Conservation (phyloP, 306 rosid genomes). For the Dalbergia cochinchinensis region DNA sequence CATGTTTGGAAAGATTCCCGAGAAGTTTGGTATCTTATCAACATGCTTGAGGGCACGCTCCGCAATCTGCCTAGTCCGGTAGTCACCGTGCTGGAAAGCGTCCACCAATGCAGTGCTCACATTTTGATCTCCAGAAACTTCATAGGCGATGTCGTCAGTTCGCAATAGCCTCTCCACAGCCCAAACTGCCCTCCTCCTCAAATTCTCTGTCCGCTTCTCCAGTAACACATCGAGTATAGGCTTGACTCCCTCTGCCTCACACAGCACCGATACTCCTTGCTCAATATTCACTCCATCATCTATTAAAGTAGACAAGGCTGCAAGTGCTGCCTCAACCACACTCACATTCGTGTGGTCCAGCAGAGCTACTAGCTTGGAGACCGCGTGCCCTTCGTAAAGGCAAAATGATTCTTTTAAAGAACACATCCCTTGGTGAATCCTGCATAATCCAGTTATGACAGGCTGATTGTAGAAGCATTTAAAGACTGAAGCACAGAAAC, state of each 20-base stretch:
- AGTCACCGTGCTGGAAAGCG: constrained; percentile 96
- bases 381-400: constrained; percentile 84
- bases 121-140: constrained; percentile 86
- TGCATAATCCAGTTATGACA: constrained; percentile 73
- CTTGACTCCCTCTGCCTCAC: constrained; percentile 76
- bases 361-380: constrained; percentile 80
- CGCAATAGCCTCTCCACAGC: constrained; percentile 89
- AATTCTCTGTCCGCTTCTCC: constrained; percentile 82
- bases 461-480: constrained; percentile 75
- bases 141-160: constrained; percentile 78
- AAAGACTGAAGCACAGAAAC: constrained; percentile 77
- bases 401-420: constrained; percentile 84
- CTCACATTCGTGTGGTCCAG: constrained; percentile 89
- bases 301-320: constrained; percentile 83
- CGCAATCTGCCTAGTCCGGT: constrained; percentile 90
- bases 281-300: constrained; percentile 89
- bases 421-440: constrained; percentile 85
- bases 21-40: constrained; percentile 96
- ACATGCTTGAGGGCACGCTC: constrained; percentile 96
- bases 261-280: constrained; percentile 81
- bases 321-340: constrained; percentile 95
- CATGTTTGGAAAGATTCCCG: constrained; percentile 83
- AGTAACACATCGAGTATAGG: constrained; percentile 84
- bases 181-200: constrained; percentile 95
- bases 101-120: constrained; percentile 96